A percentile compares a stretch with the other conserved stretches of the same genome.
Conservation (phyloP, 768 basidiomycete genomes). For the Collybiopsis luxurians region DNA sequence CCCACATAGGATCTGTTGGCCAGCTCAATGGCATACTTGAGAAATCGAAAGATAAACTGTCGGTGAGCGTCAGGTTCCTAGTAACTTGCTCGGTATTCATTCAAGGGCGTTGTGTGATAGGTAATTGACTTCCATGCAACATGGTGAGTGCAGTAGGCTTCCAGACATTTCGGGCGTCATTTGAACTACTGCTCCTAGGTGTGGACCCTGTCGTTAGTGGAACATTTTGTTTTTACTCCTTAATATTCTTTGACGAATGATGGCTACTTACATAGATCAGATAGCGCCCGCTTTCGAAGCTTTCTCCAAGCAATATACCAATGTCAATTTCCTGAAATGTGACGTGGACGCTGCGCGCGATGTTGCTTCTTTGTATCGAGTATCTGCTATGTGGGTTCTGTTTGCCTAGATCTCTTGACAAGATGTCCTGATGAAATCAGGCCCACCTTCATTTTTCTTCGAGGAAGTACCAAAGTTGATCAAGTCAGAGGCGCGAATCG, state of each 20-base stretch:
- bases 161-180: background rate
- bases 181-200: conserved; percentile 44
- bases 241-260: background rate
- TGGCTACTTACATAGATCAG: background rate
- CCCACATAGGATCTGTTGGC: conserved; percentile 58
- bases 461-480: conserved; percentile 64
- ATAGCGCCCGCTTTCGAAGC: conserved; percentile 68
- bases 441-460: conserved; percentile 84
- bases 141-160: conserved; percentile 46
- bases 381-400: conserved; percentile 68
- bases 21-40: conserved; percentile 60
- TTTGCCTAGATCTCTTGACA: background rate
- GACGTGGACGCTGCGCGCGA: conserved; percentile 74
- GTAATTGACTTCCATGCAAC: conserved; percentile 87
- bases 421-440: conserved; percentile 29
- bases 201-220: conserved; percentile 73
- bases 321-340: conserved; percentile 82
- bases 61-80: too few relatives aligned
- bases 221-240: too few relatives aligned
- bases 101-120: conserved; percentile 35
- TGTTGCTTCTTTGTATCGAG: conserved; percentile 57
- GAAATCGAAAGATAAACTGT: conserved; percentile 59
- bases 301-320: conserved; percentile 60
- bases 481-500: conserved; percentile 71
- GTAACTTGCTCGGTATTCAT: too few relatives aligned